Evolutionary conservation across 371 early-diverging fungal genomes (phyloP).

Genomic region (Mucor indicus): DNA sequence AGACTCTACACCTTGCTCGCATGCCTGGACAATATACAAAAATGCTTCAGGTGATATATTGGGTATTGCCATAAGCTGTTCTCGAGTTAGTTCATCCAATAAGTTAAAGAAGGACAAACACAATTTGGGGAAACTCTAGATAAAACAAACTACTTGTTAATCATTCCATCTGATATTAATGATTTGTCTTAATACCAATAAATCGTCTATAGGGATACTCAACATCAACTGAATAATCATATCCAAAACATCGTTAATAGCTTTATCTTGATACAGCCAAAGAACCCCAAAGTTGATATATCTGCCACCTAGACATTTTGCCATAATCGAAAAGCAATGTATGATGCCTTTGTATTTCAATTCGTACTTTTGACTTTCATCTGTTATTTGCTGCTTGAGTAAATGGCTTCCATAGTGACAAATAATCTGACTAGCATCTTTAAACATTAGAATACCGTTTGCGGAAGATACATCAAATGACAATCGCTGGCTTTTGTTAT

Average conservation of each 20-base stretch:
- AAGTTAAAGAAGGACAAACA: constrained; percentile 56
- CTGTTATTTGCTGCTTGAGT: constrained; percentile 16
- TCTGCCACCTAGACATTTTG: constrained; percentile 71
- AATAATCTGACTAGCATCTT: constrained; percentile 73
- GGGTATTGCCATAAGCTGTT: constrained; percentile 63
- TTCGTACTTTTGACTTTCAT: constrained; percentile 20
- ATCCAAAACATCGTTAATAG: constrained; percentile 69
- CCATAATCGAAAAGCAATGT: constrained; percentile 73
- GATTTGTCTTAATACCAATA: constrained; percentile 52
- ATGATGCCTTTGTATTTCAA: constrained; percentile 77
- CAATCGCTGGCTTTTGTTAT: constrained; percentile 78
- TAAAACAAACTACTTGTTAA: not conserved
- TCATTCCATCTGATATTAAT: not conserved
- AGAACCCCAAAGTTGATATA: constrained; percentile 94
- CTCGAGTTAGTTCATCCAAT: constrained; percentile 62
- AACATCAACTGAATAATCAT: constrained; percentile 71
- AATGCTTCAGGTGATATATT: constrained; percentile 50
- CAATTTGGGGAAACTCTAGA: constrained; percentile 66
- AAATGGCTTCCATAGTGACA: constrained; percentile 42
- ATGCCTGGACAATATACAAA: constrained; percentile 58
- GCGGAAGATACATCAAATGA: constrained; percentile 84
- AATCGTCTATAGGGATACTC: constrained; percentile 67
- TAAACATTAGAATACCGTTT: constrained; percentile 87
- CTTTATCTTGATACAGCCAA: constrained; percentile 84
- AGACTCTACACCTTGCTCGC: constrained; percentile 58